Base-by-base conservation (phyloP, 805 yeast species). In the Starmera dryadoides region DNA sequence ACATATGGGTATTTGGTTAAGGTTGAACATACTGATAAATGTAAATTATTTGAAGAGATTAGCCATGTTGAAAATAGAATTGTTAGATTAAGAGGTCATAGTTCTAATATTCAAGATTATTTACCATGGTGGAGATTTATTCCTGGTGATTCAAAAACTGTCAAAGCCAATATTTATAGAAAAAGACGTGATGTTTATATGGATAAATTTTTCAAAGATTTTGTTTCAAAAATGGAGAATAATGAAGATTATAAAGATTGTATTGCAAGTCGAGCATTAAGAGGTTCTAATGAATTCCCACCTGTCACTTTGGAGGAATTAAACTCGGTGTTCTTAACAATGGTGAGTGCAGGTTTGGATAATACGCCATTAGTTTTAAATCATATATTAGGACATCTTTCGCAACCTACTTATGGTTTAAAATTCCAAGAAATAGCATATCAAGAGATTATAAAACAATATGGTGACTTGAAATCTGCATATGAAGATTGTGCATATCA, bases 321-420 rank as follows among this genome's bases (percentile, higher is more conserved):
- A 36, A 64, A 65, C 34, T 75, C 85, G 34, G 68, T 80, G 6
- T 82, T 89, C 51, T 61, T 83, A 31, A 79, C 89, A 0, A 76
- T 82, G 81, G 80, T 83, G 0, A 79, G 87, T 47, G 93, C 89
- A 8, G 93, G 93, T 0, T 60, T 83, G 19, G 91, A 83, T 52
- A 83, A 84, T 45, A 73, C 81, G 1, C 80, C 87, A 0, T 63
- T 81, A 25, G 81, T 76, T 35, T 63, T 82, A 36, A 72, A 73
- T 44, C 77, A 81, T 44, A 65, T 80, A 8, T 52, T 81, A 46
- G 83, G 83, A 1, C 82, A 78, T 30, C 59, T 83, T 32, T 68
- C 81, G 6, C 65, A 67, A 15, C 66, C 68, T 2, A 45, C 41
- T 14, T 42, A 50, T 22, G 74, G 74, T 0, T 46, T 53, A 1